These are phyloP conservation scores for Solanum habrochaites DNA, from an alignment of 257 asterid genomes.

Conservation along the genomic window DNA sequence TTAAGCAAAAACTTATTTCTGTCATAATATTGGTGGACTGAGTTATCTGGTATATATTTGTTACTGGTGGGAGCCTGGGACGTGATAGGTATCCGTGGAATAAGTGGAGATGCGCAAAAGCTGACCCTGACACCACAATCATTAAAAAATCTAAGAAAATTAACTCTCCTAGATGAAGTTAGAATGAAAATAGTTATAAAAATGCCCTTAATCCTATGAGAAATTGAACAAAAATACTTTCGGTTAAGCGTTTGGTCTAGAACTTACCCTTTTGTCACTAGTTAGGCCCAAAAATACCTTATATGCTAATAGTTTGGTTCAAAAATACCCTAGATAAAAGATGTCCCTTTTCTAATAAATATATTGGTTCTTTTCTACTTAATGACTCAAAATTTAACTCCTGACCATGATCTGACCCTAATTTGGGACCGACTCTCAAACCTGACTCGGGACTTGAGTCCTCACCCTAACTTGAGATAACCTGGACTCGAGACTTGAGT, in stretches of 20 bases:
- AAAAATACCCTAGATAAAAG: no score
- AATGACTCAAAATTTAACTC: background rate
- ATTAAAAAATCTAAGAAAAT: background rate
- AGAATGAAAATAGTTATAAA: background rate
- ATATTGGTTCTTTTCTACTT: background rate
- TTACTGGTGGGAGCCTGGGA: background rate
- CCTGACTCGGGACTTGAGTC: background rate
- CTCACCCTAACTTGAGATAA: background rate
- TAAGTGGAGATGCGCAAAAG: background rate
- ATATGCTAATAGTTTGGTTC: rapidly evolving
- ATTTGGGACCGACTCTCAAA: background rate
- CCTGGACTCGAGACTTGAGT: background rate
- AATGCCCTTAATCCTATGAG: background rate
- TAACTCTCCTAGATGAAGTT: background rate
- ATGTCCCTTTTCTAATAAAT: no score
- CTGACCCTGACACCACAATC: background rate
- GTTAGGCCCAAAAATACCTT: background rate
- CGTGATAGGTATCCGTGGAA: background rate
- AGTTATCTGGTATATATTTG: no score
- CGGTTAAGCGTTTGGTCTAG: background rate
- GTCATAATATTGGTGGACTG: background rate
- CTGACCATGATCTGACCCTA: background rate
- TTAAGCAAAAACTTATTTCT: no score
- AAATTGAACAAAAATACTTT: no score
- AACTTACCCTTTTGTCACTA: background rate